Conservation (phyloP, 1,284 basidiomycete genomes). For the Irpex sp. region DNA sequence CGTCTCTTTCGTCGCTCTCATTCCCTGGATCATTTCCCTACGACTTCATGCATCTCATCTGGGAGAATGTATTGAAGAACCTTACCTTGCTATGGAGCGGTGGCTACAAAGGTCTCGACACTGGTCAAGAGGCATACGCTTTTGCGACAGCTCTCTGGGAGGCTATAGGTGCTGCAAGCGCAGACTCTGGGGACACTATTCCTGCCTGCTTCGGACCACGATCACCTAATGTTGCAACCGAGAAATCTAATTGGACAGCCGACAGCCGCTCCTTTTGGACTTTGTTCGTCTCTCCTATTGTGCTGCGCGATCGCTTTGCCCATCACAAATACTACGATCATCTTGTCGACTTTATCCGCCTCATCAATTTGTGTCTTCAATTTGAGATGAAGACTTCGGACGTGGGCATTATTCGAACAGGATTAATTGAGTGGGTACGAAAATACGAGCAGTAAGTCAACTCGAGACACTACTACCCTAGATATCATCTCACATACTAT, state of each 20-base stretch:
- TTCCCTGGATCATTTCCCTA: slow-evolving; percentile 41
- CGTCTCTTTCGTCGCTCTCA: slow-evolving; percentile 29
- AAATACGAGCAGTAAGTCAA: slow-evolving; percentile 22
- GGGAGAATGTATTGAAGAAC: slow-evolving; percentile 30
- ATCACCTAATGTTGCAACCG: slow-evolving; percentile 33
- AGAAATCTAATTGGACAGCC: slow-evolving; percentile 25
- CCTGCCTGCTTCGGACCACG: slow-evolving; percentile 36
- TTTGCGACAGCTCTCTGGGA: slow-evolving; percentile 33
- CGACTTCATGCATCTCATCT: slow-evolving; percentile 37
- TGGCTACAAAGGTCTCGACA: slow-evolving; percentile 34
- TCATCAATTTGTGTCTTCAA: slow-evolving; percentile 38
- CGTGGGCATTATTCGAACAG: slow-evolving; percentile 28
- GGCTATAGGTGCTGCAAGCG: slow-evolving; percentile 34
- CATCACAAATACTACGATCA: slow-evolving; percentile 37
- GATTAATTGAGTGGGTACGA: slow-evolving; percentile 36
- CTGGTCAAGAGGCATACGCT: slow-evolving; percentile 29
- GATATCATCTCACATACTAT: too few species aligned
- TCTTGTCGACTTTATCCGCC: slow-evolving; percentile 36
- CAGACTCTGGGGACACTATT: slow-evolving; percentile 26
- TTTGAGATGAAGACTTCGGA: slow-evolving; percentile 34
- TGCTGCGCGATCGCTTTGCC: slow-evolving; percentile 30
- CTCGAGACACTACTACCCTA: too few species aligned
- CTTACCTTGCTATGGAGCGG: slow-evolving; percentile 39
- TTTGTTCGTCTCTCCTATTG: slow-evolving; percentile 31
- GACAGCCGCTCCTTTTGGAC: slow-evolving; percentile 24